phyloP scores from a whole-genome alignment of 2,329 filamentous ascomycete genomes.

The Microdochium trichocladiopsis region DNA sequence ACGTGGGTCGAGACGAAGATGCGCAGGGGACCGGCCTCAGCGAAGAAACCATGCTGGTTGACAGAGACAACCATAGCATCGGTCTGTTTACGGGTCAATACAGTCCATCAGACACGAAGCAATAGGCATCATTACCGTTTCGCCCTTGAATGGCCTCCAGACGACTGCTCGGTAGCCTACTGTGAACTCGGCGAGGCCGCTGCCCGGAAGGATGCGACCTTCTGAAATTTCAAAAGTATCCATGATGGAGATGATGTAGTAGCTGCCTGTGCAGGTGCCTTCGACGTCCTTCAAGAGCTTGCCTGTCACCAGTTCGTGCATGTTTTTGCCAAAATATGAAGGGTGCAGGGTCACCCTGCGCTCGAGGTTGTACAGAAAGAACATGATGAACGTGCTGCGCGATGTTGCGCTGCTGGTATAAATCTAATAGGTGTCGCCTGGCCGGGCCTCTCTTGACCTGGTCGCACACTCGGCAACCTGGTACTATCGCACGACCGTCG shows the following conservation, averaged over 20 bases:
- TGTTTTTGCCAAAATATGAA: slow-evolving; percentile 92
- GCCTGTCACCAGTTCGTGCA: slow-evolving; percentile 83
- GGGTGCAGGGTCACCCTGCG: slow-evolving; percentile 92
- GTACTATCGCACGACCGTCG: too few relatives aligned
- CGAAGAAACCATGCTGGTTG: slow-evolving; percentile 87
- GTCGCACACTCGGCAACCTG: too few relatives aligned
- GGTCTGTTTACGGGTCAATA: slow-evolving; percentile 49
- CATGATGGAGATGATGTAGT: slow-evolving; percentile 98
- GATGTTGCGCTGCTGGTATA: too few relatives aligned
- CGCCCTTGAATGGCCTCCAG: slow-evolving; percentile 95
- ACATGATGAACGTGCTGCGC: slow-evolving; percentile 51
- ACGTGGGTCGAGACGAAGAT: slow-evolving; percentile 81
- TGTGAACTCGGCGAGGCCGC: slow-evolving; percentile 87
- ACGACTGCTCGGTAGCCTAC: slow-evolving; percentile 94
- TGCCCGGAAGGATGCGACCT: slow-evolving; percentile 84
- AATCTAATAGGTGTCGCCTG: too few relatives aligned
- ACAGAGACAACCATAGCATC: slow-evolving; percentile 91
- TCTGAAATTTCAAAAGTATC: slow-evolving; percentile 93
- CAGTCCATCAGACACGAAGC: slow-evolving; percentile 6
- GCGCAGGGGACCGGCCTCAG: slow-evolving; percentile 69
- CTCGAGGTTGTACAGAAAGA: slow-evolving; percentile 96
- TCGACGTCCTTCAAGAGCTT: slow-evolving; percentile 91
- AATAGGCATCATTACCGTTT: slow-evolving; percentile 60
- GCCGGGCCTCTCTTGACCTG: too few relatives aligned
- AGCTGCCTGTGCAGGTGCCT: slow-evolving; percentile 89